Evolutionary conservation across 768 basidiomycete genomes (phyloP), one percentile per base, ranked within the genome.

Genomic region (Crepidotus variabilis): DNA sequence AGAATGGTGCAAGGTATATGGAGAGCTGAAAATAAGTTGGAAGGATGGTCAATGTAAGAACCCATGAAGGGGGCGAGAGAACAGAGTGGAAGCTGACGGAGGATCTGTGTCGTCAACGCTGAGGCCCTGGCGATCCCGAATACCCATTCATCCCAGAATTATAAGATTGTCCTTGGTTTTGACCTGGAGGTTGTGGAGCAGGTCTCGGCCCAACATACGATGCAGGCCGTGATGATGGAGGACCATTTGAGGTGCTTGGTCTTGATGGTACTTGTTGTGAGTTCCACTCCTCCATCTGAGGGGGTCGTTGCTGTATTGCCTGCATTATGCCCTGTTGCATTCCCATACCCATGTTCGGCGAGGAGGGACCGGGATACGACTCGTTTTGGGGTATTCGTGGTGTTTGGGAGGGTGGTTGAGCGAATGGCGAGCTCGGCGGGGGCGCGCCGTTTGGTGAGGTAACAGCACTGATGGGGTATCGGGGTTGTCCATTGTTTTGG

Each of bases 291-390:
- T 83, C 81, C 52, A 58, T 62, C 51, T 62, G 67, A n/a, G 55
- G 64, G 55, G 65, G 70, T 47, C 66, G 63, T 33, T 45, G 70
- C 48, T 68, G 66, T 24, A 65, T 51, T 57, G 73, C 75, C 63
- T 81, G 79, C 57, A 78, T 72, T 69, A 78, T 74, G 62, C 73
- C 72, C 61, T 78, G 83, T 39, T 74, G 75, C 65, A 80, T 79
- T 57, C 75, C 72, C 67, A 77, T 71, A 61, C 72, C 71, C 61
- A 79, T 81, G 24, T 79, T 77, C 39, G 77, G 78, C 32, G 82
- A 77, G 21, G 70, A 70, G 21, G 78, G 72, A 1, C 78, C 66
- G 39, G 65, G 54, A 61, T 73, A 71, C 35, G 69, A 61, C 20
- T 71, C 68, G 45, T 64, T 64, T 28, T 57, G 58, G 75, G 60